Conservation (phyloP, 1,139 yeast species). For the Sugiyamaella paludigena region DNA sequence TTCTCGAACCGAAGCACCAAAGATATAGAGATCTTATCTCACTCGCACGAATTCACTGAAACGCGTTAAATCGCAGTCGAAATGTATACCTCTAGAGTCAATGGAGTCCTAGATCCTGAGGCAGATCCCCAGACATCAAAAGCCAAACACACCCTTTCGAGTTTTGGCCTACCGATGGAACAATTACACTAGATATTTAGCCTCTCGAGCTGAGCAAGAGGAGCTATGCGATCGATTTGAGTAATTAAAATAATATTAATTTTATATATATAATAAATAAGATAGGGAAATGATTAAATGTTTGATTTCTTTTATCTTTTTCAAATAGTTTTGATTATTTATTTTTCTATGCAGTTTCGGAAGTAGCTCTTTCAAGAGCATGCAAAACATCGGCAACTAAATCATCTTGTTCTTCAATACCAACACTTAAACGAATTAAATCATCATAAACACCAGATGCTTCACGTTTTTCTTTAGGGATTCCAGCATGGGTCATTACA, state of each 20-base stretch:
- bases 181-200: too few relatives aligned
- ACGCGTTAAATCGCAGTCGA: too few relatives aligned
- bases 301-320: neutral
- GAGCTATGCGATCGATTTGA: too few relatives aligned
- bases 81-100: too few relatives aligned
- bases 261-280: neutral
- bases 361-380: conserved; percentile 52
- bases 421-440: conserved; percentile 78
- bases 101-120: too few relatives aligned
- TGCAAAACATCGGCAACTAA: conserved; percentile 68
- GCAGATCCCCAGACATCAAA: too few relatives aligned
- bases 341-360: neutral
- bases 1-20: too few relatives aligned
- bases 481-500: conserved; percentile 90
- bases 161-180: too few relatives aligned
- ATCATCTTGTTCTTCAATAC: conserved; percentile 82
- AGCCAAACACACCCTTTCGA: too few relatives aligned
- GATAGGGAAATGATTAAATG: neutral
- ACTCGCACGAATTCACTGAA: too few relatives aligned
- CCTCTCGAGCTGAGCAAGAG: too few relatives aligned
- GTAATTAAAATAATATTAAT: conserved; percentile 5
- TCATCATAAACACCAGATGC: conserved; percentile 79
- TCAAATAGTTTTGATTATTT: neutral
- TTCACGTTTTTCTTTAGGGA: conserved; percentile 78
- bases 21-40: too few relatives aligned